A percentile compares a stretch with the other conserved stretches of the same genome.
Evolutionary conservation across 768 basidiomycete species (phyloP).

Genomic region (Daedaleopsis nitida): DNA sequence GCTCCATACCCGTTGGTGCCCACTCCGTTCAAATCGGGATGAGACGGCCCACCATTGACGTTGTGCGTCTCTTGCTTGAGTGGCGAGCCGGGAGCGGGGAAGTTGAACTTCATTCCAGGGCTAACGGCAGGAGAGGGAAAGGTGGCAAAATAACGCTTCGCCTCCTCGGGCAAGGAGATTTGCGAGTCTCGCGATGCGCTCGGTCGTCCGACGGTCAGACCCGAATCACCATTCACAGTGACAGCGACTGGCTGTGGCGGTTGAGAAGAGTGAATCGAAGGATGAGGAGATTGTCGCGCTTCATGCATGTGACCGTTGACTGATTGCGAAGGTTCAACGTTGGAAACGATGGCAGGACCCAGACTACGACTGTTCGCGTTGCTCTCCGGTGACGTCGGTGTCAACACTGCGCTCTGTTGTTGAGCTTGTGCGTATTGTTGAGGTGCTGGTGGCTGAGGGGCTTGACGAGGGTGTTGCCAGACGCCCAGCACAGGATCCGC

Average conservation of each 20-base stretch:
- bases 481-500: constrained; percentile 16
- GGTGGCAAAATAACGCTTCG: constrained; percentile 68
- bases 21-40: not conserved
- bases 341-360: not conserved
- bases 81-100: constrained; percentile 17
- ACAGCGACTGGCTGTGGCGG: constrained; percentile 26
- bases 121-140: constrained; percentile 63
- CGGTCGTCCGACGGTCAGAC: constrained; percentile 26
- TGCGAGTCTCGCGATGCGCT: constrained; percentile 64
- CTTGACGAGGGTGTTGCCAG: constrained; percentile 10
- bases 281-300: not conserved
- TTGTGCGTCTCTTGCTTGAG: constrained; percentile 14
- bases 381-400: constrained; percentile 16
- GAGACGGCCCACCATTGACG: constrained; percentile 13
- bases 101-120: constrained; percentile 35
- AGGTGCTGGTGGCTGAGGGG: not conserved
- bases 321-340: not conserved
- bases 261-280: constrained; percentile 6
- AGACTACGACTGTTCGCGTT: not conserved
- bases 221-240: constrained; percentile 23
- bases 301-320: constrained; percentile 1
- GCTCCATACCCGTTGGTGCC: constrained; percentile 2
- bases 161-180: constrained; percentile 76
- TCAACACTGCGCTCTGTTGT: constrained; percentile 11
- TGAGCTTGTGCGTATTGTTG: not conserved